phyloP scores from a whole-genome alignment of 2,329 filamentous ascomycete species.

The Aspergillus nomiae region DNA sequence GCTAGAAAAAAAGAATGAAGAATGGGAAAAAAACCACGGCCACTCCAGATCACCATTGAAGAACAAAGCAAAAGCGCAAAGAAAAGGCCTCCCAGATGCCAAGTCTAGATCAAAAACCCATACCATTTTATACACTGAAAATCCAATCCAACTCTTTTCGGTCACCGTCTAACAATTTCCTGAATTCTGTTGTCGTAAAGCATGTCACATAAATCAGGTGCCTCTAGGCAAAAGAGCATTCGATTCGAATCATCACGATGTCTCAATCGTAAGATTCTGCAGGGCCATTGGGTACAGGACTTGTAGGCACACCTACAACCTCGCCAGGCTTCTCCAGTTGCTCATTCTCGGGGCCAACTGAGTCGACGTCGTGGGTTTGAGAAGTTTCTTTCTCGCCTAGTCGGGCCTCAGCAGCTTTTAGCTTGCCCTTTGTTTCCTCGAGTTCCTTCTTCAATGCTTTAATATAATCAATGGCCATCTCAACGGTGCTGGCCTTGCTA shows the following conservation, averaged over 20 bases:
- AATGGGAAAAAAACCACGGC: neutral
- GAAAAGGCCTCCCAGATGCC: conserved; percentile 7
- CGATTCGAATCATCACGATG: neutral
- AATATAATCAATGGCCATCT: conserved; percentile 94
- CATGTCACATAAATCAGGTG: conserved; percentile 11
- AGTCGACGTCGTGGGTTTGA: neutral
- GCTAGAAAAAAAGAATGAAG: neutral
- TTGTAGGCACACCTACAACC: neutral
- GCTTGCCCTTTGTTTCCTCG: conserved; percentile 62
- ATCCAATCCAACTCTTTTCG: neutral
- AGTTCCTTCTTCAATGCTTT: conserved; percentile 77
- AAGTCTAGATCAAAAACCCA: conserved; percentile 1
- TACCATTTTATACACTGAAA: conserved; percentile 3
- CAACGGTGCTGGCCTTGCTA: conserved; percentile 97
- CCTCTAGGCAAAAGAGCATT: neutral
- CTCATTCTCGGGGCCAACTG: conserved; percentile 3
- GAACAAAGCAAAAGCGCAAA: neutral
- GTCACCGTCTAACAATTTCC: conserved; percentile 1
- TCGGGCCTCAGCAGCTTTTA: conserved; percentile 67
- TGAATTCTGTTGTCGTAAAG: conserved; percentile 11
- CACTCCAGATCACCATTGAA: neutral
- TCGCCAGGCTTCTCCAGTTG: neutral
- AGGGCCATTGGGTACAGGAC: neutral
- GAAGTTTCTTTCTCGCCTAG: conserved; percentile 36
- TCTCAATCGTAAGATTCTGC: neutral